phyloP scores from a whole-genome alignment of 1,284 basidiomycete genomes.

The Sporisorium exsertum region DNA sequence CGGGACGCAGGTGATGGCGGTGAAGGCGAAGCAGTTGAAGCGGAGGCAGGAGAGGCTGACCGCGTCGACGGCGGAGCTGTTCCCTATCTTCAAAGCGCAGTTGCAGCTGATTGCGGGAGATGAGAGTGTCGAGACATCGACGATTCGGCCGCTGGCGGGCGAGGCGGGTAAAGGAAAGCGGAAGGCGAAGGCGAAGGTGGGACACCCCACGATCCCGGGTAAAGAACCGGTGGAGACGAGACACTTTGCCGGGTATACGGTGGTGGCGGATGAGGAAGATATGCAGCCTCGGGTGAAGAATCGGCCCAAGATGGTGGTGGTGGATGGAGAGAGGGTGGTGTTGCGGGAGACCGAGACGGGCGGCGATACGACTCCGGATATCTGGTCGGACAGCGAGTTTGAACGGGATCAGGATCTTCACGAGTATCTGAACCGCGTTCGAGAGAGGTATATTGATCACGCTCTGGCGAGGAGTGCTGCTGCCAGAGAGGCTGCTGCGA shows the following conservation, averaged over 20 bases:
- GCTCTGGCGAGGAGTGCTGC: neutral
- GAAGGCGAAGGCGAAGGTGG: neutral
- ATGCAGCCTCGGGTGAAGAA: neutral
- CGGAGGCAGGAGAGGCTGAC: conserved; percentile 32
- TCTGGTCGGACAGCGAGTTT: conserved; percentile 20
- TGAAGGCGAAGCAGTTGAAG: conserved; percentile 29
- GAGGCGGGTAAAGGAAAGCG: neutral
- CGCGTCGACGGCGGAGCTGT: conserved; percentile 32
- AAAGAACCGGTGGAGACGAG: neutral
- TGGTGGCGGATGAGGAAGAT: neutral
- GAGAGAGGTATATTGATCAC: neutral
- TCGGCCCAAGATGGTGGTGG: conserved; percentile 10
- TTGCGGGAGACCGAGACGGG: conserved; percentile 3
- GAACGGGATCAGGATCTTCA: conserved; percentile 3
- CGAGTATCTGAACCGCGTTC: neutral
- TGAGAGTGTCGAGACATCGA: conserved; percentile 15
- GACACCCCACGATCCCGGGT: neutral
- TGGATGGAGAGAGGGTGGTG: conserved; percentile 26
- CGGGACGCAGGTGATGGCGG: conserved; percentile 38
- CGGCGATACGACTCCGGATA: neutral
- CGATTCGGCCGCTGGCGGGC: conserved; percentile 3
- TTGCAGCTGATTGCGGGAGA: conserved; percentile 25
- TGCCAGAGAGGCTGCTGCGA: too few relatives aligned
- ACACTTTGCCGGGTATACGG: conserved; percentile 22
- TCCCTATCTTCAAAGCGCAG: conserved; percentile 27